phyloP scores from a whole-genome alignment of 2,329 filamentous ascomycete genomes.

The Drechmeria coniospora region DNA sequence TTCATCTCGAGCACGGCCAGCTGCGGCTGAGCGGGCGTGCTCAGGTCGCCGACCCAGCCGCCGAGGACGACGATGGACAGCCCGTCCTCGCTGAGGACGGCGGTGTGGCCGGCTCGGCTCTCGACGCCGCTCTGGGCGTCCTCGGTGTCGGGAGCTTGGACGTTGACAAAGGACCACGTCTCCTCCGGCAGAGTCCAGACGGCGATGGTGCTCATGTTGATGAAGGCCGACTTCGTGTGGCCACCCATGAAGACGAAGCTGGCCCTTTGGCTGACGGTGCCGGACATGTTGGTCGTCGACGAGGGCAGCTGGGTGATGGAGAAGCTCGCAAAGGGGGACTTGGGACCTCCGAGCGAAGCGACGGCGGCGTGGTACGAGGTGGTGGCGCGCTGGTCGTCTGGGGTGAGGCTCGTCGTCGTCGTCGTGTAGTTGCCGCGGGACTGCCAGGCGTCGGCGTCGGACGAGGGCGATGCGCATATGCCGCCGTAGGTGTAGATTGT shows the following conservation, averaged over 20 bases:
- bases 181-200: conserved; percentile 77
- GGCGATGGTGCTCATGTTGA: conserved; percentile 87
- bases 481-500: conserved; percentile 69
- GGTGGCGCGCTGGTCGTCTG: conserved; percentile 18
- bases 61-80: conserved; percentile 64
- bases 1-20: conserved; percentile 64
- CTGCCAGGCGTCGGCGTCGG: conserved; percentile 40
- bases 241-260: conserved; percentile 74
- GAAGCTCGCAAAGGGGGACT: conserved; percentile 75
- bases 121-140: conserved; percentile 33
- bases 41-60: conserved; percentile 80
- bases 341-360: conserved; percentile 38
- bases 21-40: conserved; percentile 65
- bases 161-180: conserved; percentile 66
- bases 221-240: conserved; percentile 68
- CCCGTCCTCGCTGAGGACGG: conserved; percentile 67
- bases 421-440: conserved; percentile 64
- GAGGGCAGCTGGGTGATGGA: conserved; percentile 60
- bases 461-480: conserved; percentile 55
- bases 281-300: conserved; percentile 52
- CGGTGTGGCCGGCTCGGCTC: conserved; percentile 77
- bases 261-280: conserved; percentile 53
- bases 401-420: conserved; percentile 53
- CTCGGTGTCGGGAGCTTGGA: conserved; percentile 27
- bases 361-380: conserved; percentile 20